A percentile compares a stretch with the other conserved stretches of the same genome.
Evolutionary conservation across 495 filamentous ascomycete species (phyloP).

Genomic region (Lasiosphaeriaceae sp.): DNA sequence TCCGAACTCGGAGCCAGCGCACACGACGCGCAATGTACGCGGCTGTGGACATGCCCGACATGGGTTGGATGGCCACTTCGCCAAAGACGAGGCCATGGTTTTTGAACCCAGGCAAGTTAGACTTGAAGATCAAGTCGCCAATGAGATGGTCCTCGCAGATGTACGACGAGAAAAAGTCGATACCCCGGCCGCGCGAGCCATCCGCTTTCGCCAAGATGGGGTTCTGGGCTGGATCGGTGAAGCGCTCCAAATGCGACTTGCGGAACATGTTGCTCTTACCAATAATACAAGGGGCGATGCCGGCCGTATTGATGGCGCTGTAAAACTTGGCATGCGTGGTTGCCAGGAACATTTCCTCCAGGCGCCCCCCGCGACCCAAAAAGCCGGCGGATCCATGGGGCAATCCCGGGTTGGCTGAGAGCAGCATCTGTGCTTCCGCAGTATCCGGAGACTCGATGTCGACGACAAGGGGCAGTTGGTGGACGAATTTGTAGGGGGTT

Average conservation of each 20-base stretch:
- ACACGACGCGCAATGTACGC: constrained; percentile 81
- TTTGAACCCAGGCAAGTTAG: constrained; percentile 52
- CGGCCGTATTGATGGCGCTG: constrained; percentile 90
- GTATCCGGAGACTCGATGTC: constrained; percentile 54
- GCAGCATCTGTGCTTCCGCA: constrained; percentile 16
- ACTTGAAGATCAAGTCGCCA: constrained; percentile 83
- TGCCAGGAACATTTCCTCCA: constrained; percentile 93
- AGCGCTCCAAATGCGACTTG: constrained; percentile 76
- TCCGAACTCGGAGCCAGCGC: constrained; percentile 88
- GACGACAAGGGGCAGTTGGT: constrained; percentile 85
- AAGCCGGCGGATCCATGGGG: constrained; percentile 3
- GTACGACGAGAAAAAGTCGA: constrained; percentile 90
- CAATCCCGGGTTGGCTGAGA: not conserved
- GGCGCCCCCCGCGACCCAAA: constrained; percentile 61
- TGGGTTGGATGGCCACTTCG: constrained; percentile 86
- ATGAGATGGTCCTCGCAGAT: constrained; percentile 99
- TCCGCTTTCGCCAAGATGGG: constrained; percentile 42
- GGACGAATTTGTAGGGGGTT: constrained; percentile 85
- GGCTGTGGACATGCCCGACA: constrained; percentile 70
- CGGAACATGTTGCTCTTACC: constrained; percentile 99
- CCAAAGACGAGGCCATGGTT: constrained; percentile 83
- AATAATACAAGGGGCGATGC: constrained; percentile 87
- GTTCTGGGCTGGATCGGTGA: constrained; percentile 58
- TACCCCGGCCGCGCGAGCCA: constrained; percentile 54
- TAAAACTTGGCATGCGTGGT: constrained; percentile 98